Evolutionary conservation across 2,329 filamentous ascomycete species (phyloP).

Genomic region (Calonectria pseudoturangicola): DNA sequence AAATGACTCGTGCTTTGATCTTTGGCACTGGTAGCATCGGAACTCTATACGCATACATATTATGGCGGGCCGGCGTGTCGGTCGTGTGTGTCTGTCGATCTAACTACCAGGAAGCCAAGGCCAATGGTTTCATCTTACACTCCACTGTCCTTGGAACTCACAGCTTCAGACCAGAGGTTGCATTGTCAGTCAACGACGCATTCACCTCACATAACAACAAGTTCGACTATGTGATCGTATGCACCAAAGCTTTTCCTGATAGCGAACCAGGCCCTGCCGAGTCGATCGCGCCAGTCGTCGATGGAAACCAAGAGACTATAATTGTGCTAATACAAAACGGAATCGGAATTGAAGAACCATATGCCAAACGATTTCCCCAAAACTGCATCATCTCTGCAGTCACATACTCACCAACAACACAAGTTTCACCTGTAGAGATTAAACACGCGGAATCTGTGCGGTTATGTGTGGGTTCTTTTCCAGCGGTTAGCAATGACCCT

Average conservation of each 20-base stretch:
- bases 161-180: not conserved
- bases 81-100: constrained; percentile 17
- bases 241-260: not conserved
- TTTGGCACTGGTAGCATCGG: constrained; percentile 23
- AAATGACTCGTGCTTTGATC: not conserved
- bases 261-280: not conserved
- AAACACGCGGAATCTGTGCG: not conserved
- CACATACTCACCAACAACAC: not conserved
- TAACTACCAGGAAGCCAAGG: constrained; percentile 11
- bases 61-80: not conserved
- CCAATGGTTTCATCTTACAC: not conserved
- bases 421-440: not conserved
- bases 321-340: constrained; percentile 33
- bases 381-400: constrained; percentile 8
- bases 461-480: not conserved
- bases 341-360: constrained; percentile 15
- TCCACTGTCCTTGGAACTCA: not conserved
- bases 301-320: not conserved
- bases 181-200: constrained; percentile 1
- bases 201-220: not conserved
- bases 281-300: not conserved
- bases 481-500: not conserved
- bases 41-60: constrained; percentile 2
- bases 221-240: constrained; percentile 21
- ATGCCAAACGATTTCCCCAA: not conserved